Percentiles rank a stretch among this genome's conserved stretches.
phyloP scores from a whole-genome alignment of 73 alveolate species.

The Diophrys sp. region DNA sequence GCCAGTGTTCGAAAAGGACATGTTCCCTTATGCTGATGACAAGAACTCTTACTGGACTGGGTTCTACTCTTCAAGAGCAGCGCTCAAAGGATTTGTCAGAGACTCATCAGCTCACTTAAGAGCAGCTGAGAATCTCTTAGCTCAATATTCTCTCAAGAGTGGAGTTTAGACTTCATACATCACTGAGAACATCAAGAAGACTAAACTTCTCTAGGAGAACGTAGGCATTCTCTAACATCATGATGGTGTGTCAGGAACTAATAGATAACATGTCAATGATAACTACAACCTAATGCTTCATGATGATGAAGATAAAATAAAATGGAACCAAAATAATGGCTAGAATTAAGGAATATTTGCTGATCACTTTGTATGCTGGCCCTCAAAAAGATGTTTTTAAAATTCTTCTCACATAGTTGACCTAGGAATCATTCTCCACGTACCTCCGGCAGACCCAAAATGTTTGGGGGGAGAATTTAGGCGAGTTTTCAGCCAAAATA shows the following conservation, averaged over 20 bases:
- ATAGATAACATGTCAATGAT: constrained; percentile 47
- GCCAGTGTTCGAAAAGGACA: constrained; percentile 80
- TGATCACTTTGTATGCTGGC: too few species aligned
- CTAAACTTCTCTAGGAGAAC: neutral
- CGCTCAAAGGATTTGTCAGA: constrained; percentile 65
- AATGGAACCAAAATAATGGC: too few species aligned
- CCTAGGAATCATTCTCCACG: too few species aligned
- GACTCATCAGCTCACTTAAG: neutral
- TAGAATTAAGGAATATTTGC: too few species aligned
- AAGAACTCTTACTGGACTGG: constrained; percentile 97
- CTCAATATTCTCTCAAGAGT: neutral
- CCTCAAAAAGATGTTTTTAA: too few species aligned
- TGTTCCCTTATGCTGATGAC: constrained; percentile 94
- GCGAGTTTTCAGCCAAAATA: too few species aligned
- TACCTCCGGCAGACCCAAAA: too few species aligned
- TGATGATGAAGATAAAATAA: too few species aligned
- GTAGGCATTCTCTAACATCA: constrained; percentile 60
- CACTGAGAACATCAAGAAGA: neutral
- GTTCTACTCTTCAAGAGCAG: constrained; percentile 92
- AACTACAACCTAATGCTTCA: constrained; percentile 42
- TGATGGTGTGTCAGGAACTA: constrained; percentile 83
- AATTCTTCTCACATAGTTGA: too few species aligned
- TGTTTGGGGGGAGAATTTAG: too few species aligned
- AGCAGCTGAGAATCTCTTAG: neutral
- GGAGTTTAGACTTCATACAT: neutral